These are phyloP conservation scores for Ottelia alismoides DNA, from an alignment of 106 monocot genomes.

Conservation along the genomic window DNA sequence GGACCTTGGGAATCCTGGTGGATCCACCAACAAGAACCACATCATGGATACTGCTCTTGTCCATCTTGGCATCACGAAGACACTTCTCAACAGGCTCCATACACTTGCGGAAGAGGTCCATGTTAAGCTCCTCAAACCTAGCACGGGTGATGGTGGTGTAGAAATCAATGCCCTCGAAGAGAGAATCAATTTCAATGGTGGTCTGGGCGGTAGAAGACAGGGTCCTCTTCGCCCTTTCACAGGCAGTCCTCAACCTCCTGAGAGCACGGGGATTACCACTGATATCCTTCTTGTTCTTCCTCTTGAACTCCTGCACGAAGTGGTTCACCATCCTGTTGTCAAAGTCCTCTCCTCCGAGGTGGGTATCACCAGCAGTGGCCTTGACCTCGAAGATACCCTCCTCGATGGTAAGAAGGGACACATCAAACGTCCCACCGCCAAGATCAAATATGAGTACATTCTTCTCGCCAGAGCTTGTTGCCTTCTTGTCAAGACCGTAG, in stretches of 20 bases:
- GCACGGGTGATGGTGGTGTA: conserved; percentile 6
- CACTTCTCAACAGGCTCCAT: conserved; percentile 7
- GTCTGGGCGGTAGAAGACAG: conserved; percentile 51
- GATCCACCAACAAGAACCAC: conserved; percentile 15
- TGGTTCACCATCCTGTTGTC: conserved; percentile 79
- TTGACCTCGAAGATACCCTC: conserved; percentile 83
- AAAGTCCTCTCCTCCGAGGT: conserved; percentile 73
- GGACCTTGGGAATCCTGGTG: conserved; percentile 29
- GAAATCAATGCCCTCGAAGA: conserved; percentile 14
- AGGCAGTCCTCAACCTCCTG: conserved; percentile 18
- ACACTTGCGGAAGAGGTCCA: conserved; percentile 8
- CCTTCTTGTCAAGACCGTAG: conserved; percentile 77
- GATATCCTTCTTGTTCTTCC: conserved; percentile 83
- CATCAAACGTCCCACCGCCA: conserved; percentile 73
- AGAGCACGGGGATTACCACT: conserved; percentile 55
- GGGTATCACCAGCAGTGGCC: conserved; percentile 79
- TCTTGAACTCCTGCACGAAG: conserved; percentile 74
- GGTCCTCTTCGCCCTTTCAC: conserved; percentile 63
- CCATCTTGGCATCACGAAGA: conserved; percentile 2
- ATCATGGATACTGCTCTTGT: conserved; percentile 1
- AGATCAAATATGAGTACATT: too few relatives aligned
- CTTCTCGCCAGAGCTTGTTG: conserved; percentile 39
- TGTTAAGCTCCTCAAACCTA: conserved; percentile 8
- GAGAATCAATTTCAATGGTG: conserved; percentile 7
- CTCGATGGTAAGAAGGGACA: conserved; percentile 69